phyloP scores from a whole-genome alignment of 805 yeast species.

The Lachancea quebecensis region DNA sequence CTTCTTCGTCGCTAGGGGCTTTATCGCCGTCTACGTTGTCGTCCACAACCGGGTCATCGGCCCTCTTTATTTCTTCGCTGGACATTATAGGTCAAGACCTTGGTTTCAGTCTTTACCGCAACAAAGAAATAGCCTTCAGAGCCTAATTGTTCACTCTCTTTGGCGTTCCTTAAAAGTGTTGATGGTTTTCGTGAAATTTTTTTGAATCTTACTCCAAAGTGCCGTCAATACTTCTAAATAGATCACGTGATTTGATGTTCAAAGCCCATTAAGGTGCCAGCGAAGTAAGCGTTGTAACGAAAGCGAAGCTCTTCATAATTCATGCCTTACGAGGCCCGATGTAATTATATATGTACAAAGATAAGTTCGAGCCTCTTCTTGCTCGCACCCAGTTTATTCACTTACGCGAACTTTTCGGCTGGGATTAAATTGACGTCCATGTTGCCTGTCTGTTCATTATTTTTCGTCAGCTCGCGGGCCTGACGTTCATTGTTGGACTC shows the following conservation, averaged over 20 bases:
- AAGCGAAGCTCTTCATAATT: not conserved
- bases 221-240: too few relatives aligned
- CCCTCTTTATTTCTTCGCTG: slow-evolving; percentile 8
- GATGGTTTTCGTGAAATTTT: not conserved
- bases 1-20: slow-evolving; percentile 37
- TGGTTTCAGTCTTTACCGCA: not conserved
- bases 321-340: not conserved
- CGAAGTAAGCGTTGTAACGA: too few relatives aligned
- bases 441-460: slow-evolving; percentile 27
- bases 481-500: slow-evolving; percentile 21
- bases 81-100: slow-evolving; percentile 2
- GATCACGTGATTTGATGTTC: too few relatives aligned
- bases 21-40: slow-evolving; percentile 36
- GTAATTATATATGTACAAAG: too few relatives aligned
- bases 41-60: slow-evolving; percentile 28
- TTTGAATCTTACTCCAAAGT: not conserved
- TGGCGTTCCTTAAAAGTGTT: not conserved
- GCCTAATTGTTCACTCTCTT: not conserved
- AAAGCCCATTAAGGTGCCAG: too few relatives aligned
- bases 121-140: too few relatives aligned
- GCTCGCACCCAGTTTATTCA: not conserved
- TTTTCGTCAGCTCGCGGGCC: slow-evolving; percentile 19
- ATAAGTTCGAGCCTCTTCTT: not conserved
- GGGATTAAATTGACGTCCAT: slow-evolving; percentile 29
- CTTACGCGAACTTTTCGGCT: slow-evolving; percentile 19